phyloP scores from a whole-genome alignment of 1,284 basidiomycete genomes.

The Melampsora larici-populina region DNA sequence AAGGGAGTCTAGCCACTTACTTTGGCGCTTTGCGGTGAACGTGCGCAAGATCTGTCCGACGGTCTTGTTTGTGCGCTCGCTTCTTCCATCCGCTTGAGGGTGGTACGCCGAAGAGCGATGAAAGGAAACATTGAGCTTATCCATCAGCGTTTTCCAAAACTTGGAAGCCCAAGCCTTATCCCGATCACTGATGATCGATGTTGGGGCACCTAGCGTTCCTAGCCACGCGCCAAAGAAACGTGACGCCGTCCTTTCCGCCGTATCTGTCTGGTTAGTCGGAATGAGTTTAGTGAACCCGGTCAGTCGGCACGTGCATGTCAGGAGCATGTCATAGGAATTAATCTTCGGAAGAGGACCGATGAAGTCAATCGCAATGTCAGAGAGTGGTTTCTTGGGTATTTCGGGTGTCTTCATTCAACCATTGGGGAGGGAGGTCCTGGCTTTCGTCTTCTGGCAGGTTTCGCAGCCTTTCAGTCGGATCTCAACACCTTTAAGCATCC shows the following conservation, averaged over 20 bases:
- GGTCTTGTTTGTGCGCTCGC: too few relatives aligned
- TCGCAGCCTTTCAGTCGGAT: neutral
- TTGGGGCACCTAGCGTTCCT: neutral
- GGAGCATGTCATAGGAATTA: neutral
- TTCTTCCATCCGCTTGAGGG: too few relatives aligned
- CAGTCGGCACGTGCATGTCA: neutral
- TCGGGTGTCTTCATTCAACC: neutral
- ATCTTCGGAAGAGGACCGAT: neutral
- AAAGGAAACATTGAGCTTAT: neutral
- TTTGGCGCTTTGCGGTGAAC: too few relatives aligned
- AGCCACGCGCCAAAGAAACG: neutral
- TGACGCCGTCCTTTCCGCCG: neutral
- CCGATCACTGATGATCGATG: too few relatives aligned
- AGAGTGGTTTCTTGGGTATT: neutral
- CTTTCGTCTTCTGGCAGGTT: neutral
- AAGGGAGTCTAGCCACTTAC: too few relatives aligned
- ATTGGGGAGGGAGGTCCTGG: neutral
- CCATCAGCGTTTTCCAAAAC: neutral
- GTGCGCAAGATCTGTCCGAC: too few relatives aligned
- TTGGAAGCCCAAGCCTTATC: neutral
- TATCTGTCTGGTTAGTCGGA: too few relatives aligned
- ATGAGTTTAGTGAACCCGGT: neutral
- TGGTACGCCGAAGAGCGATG: neutral
- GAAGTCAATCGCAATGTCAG: neutral
- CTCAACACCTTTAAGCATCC: neutral